phyloP scores from a whole-genome alignment of 1,284 basidiomycete species.

The Ustilago xerochloae region DNA sequence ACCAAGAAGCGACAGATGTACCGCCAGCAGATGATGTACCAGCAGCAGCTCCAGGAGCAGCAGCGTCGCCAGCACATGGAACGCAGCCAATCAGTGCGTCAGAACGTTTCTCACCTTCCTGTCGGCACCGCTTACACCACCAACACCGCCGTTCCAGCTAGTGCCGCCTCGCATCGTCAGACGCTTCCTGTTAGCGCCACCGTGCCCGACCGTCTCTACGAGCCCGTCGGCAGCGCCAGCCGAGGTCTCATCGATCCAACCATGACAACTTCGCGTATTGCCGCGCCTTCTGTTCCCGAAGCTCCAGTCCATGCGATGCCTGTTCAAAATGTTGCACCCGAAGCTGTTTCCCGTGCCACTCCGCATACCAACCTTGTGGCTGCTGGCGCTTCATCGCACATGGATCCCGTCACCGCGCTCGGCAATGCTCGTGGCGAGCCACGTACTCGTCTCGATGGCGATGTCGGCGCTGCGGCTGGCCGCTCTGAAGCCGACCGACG shows the following conservation, averaged over 20 bases:
- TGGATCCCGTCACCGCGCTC: slow-evolving; percentile 42
- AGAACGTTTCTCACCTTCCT: slow-evolving; percentile 38
- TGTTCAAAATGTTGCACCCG: background rate
- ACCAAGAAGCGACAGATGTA: slow-evolving; percentile 66
- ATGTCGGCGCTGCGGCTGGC: background rate
- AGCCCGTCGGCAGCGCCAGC: slow-evolving; percentile 32
- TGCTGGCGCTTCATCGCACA: slow-evolving; percentile 3
- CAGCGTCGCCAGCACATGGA: slow-evolving; percentile 51
- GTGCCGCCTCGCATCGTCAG: slow-evolving; percentile 29
- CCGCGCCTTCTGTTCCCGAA: background rate
- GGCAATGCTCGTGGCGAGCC: slow-evolving; percentile 54
- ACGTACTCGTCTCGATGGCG: slow-evolving; percentile 45
- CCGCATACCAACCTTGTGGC: slow-evolving; percentile 20
- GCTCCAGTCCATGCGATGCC: slow-evolving; percentile 6
- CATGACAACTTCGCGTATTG: background rate
- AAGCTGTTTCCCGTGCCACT: slow-evolving; percentile 11
- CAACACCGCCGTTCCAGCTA: slow-evolving; percentile 33
- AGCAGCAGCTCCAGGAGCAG: slow-evolving; percentile 64
- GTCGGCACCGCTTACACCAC: slow-evolving; percentile 48
- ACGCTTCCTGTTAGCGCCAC: slow-evolving; percentile 48
- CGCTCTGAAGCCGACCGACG: slow-evolving; percentile 18
- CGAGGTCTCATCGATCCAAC: slow-evolving; percentile 6
- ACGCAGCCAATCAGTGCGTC: slow-evolving; percentile 48
- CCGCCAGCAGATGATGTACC: slow-evolving; percentile 66
- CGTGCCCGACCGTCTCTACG: slow-evolving; percentile 44